Evolutionary conservation across 768 basidiomycete genomes (phyloP).

Genomic region (Leccinum truebloodii): DNA sequence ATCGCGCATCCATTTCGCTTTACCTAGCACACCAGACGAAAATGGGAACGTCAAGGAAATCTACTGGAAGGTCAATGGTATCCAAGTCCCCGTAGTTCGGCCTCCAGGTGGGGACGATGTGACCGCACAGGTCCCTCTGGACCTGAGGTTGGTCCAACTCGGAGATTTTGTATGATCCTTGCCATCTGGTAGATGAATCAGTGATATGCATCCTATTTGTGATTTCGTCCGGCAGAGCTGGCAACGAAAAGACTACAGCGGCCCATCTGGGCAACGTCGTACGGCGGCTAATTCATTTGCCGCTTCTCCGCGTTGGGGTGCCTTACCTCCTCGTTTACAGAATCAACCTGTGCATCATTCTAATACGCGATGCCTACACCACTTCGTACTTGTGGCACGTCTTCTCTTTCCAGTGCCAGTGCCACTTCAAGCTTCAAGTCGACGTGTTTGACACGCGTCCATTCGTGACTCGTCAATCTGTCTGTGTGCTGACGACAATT

Average conservation of each 20-base stretch:
- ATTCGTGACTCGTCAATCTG: background rate
- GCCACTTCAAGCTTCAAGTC: background rate
- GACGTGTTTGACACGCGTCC: background rate
- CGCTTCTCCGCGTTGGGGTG: background rate
- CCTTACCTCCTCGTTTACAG: no score
- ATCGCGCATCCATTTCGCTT: constrained; percentile 39
- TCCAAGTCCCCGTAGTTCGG: constrained; percentile 40
- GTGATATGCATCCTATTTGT: background rate
- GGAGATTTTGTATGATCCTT: constrained; percentile 29
- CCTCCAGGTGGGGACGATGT: constrained; percentile 36
- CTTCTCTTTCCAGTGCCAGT: background rate
- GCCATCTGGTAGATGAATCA: constrained; percentile 1
- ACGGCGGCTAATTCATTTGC: background rate
- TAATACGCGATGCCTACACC: background rate
- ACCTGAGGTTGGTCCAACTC: constrained; percentile 28
- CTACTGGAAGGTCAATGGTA: constrained; percentile 37
- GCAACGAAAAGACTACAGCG: background rate
- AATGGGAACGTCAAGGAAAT: constrained; percentile 36
- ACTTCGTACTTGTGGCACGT: background rate
- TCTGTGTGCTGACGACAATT: background rate
- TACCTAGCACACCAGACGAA: constrained; percentile 30
- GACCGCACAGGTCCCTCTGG: constrained; percentile 36
- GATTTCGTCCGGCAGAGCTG: background rate
- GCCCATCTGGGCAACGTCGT: background rate
- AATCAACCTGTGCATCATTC: background rate